Evolutionary conservation across 2,329 filamentous ascomycete species (phyloP), one percentile per base, ranked within the genome.

Genomic region (Fusarium sp.): DNA sequence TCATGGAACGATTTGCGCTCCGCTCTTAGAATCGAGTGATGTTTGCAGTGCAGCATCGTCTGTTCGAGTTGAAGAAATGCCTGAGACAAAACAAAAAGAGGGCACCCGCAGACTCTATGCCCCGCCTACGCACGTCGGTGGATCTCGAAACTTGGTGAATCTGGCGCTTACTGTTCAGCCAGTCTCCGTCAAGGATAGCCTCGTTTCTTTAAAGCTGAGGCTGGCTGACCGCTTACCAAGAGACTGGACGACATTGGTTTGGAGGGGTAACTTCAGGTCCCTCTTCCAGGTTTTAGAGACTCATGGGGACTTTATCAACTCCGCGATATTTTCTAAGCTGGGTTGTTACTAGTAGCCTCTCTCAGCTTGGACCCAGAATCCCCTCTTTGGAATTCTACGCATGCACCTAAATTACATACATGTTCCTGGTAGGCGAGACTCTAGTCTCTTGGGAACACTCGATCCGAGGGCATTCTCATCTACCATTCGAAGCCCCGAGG

Each of bases 211-310:
- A 46, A 64, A 72, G 60, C 65, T 65, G 73, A 76, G 74, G 74
- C 74, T 76, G 74, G 70, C 73, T 76, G 74, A 76, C 74, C 74
- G 74, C 74, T 69, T 54, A 61, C 55, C 45, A 59, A 48, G 43
- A 67, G 60, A 72, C 65, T 66, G 66, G 71, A 75, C 71, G 64
- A 62, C 64, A 54, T 64, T 58, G 64, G 24, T 49, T 65, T 62
- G 47, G 59, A 65, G 68, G 68, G 59, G 67, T 41, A 62, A 48
- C 25, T 47, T 65, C 43, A 52, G 43, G 46, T 45, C 59, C 47
- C 47, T 58, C 22, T 63, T 71, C 67, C 67, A 69, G 51, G 57
- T 69, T 71, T 64, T 38, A 16, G 24, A 48, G 27, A 52, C 20
- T 51, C 29, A 32, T 46, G 25, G 44, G 32, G 25, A 46, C 25